These are phyloP conservation scores for Claviceps maximensis DNA, from an alignment of 2,329 filamentous ascomycete genomes.

Conservation along the genomic window DNA sequence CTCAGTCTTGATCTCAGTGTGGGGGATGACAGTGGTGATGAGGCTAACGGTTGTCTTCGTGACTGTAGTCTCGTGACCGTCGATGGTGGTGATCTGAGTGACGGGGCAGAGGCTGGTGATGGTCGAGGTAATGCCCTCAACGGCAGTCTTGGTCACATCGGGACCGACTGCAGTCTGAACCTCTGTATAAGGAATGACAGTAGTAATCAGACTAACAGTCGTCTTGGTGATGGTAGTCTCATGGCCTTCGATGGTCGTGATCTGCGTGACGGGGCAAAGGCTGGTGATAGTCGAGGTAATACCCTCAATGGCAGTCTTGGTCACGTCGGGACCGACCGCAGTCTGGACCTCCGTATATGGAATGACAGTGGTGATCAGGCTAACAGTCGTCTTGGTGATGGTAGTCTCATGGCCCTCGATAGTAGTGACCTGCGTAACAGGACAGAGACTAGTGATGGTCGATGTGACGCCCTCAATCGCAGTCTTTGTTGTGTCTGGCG, in stretches of 20 bases:
- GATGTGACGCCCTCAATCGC: slow-evolving; percentile 22
- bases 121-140: slow-evolving; percentile 25
- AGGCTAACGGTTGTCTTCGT: slow-evolving; percentile 14
- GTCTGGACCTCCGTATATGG: slow-evolving; percentile 19
- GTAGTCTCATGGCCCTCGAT: slow-evolving; percentile 11
- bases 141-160: slow-evolving; percentile 20
- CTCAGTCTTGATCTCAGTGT: slow-evolving; percentile 11
- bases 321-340: slow-evolving; percentile 18
- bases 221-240: slow-evolving; percentile 12
- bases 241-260: slow-evolving; percentile 16
- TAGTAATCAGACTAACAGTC: slow-evolving; percentile 13
- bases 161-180: slow-evolving; percentile 18
- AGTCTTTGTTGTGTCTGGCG: slow-evolving; percentile 18
- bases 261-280: slow-evolving; percentile 27
- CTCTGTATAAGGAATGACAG: slow-evolving; percentile 16
- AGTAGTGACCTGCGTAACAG: slow-evolving; percentile 24
- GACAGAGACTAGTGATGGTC: slow-evolving; percentile 30
- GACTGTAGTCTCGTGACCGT: slow-evolving; percentile 7
- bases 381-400: slow-evolving; percentile 13
- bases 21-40: slow-evolving; percentile 15
- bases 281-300: slow-evolving; percentile 28
- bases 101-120: slow-evolving; percentile 30
- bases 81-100: slow-evolving; percentile 20
- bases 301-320: slow-evolving; percentile 19
- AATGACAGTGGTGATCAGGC: slow-evolving; percentile 15